phyloP scores from a whole-genome alignment of 257 asterid genomes.

The Plantago ovata region DNA sequence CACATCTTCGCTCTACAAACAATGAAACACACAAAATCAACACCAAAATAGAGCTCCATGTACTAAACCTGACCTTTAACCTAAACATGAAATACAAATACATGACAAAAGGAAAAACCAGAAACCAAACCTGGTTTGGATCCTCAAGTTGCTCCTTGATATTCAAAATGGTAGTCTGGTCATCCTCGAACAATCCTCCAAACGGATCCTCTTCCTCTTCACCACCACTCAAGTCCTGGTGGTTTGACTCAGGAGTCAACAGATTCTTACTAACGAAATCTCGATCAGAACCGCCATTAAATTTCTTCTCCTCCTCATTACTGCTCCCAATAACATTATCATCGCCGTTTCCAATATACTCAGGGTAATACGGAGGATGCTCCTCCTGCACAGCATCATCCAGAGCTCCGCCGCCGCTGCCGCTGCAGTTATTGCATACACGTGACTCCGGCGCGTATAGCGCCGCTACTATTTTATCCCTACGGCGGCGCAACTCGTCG shows the following conservation, averaged over 20 bases:
- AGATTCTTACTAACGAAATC: slow-evolving; percentile 47
- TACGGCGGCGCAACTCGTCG: slow-evolving; percentile 64
- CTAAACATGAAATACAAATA: too few species aligned
- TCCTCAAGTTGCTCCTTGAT: slow-evolving; percentile 81
- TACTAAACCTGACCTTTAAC: too few species aligned
- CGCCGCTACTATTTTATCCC: slow-evolving; percentile 68
- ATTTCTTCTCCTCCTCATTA: slow-evolving; percentile 19
- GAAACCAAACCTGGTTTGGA: slow-evolving; percentile 59
- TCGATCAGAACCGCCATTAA: too few species aligned
- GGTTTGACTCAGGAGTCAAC: slow-evolving; percentile 66
- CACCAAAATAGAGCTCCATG: too few species aligned
- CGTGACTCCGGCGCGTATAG: slow-evolving; percentile 49
- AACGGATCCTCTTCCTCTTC: slow-evolving; percentile 61
- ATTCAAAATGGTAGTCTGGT: slow-evolving; percentile 50
- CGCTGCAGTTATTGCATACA: slow-evolving; percentile 50
- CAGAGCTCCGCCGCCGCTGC: slow-evolving; percentile 26
- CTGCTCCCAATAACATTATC: slow-evolving; percentile 17
- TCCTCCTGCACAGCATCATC: slow-evolving; percentile 28
- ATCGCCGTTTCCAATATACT: slow-evolving; percentile 12
- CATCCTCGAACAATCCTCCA: slow-evolving; percentile 65
- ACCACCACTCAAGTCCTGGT: slow-evolving; percentile 28
- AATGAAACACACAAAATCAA: neutral
- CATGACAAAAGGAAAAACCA: too few species aligned
- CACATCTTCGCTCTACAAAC: slow-evolving; percentile 61
- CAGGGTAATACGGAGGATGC: slow-evolving; percentile 17